phyloP scores from a whole-genome alignment of 2,329 filamentous ascomycete genomes.

The Gnomoniopsis smithogilvyi region DNA sequence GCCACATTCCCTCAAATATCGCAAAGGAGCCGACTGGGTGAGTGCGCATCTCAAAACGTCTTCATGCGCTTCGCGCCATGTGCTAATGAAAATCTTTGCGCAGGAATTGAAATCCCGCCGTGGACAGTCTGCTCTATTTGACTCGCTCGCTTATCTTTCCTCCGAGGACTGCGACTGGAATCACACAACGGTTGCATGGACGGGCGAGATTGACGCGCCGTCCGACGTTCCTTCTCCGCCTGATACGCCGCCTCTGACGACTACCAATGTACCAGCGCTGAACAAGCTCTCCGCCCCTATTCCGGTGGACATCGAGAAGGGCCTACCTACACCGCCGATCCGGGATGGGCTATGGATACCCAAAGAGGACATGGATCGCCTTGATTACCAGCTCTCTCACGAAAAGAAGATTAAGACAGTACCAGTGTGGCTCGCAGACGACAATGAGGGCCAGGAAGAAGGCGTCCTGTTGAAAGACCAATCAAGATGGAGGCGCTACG shows the following conservation, averaged over 20 bases:
- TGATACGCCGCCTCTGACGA: constrained; percentile 45
- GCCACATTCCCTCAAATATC: constrained; percentile 57
- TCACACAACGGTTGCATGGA: constrained; percentile 92
- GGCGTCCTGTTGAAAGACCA: constrained; percentile 79
- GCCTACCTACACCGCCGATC: constrained; percentile 54
- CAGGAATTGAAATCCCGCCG: constrained; percentile 74
- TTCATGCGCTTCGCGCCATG: background rate
- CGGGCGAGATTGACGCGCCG: constrained; percentile 72
- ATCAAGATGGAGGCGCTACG: constrained; percentile 81
- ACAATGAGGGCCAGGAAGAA: constrained; percentile 61
- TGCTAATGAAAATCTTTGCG: background rate
- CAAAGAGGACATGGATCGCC: constrained; percentile 63
- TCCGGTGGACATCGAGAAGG: constrained; percentile 61
- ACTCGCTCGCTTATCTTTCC: constrained; percentile 84
- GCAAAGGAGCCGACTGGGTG: constrained; percentile 60
- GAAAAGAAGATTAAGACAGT: constrained; percentile 75
- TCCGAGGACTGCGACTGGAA: constrained; percentile 84
- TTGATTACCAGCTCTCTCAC: constrained; percentile 72
- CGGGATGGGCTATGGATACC: constrained; percentile 69
- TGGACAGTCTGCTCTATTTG: constrained; percentile 88
- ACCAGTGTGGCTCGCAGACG: constrained; percentile 86
- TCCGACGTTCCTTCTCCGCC: constrained; percentile 43
- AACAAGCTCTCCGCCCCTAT: constrained; percentile 79
- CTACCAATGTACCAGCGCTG: constrained; percentile 51
- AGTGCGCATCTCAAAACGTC: constrained; percentile 22